These are phyloP conservation scores for Cenococcum geophilum DNA, from an alignment of 495 filamentous ascomycete species.

Conservation along the genomic window DNA sequence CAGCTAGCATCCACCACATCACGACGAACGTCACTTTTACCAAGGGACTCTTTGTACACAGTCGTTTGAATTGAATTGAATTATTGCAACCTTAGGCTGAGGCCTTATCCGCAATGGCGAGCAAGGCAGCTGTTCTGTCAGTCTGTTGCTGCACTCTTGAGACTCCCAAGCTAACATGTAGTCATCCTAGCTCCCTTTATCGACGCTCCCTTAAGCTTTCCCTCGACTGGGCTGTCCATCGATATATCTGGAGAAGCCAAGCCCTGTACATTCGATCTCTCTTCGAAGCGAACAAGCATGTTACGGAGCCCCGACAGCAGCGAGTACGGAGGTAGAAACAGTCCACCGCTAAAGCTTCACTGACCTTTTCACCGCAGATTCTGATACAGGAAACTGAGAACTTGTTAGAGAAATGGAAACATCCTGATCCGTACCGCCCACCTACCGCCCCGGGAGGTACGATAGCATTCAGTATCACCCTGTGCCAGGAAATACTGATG, in stretches of 20 bases:
- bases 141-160: not conserved
- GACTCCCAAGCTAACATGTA: conserved; percentile 15
- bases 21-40: not conserved
- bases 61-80: not conserved
- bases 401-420: conserved; percentile 87
- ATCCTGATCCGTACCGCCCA: conserved; percentile 83
- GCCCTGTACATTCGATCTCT: conserved; percentile 91
- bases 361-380: conserved; percentile 46
- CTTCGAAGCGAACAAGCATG: conserved; percentile 87
- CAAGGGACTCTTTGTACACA: not conserved
- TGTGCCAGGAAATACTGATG: not conserved
- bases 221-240: conserved; percentile 89
- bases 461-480: conserved; percentile 20
- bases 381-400: conserved; percentile 82
- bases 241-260: conserved; percentile 87
- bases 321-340: conserved; percentile 51
- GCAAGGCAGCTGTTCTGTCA: conserved; percentile 4
- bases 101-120: conserved; percentile 9
- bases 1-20: conserved; percentile 2
- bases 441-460: conserved; percentile 92
- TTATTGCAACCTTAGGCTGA: not conserved
- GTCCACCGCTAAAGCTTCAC: not conserved
- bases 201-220: conserved; percentile 86
- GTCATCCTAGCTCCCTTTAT: conserved; percentile 71
- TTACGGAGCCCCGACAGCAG: conserved; percentile 81